phyloP scores from a whole-genome alignment of 1,284 basidiomycete species.

The Albatrellus sp. region DNA sequence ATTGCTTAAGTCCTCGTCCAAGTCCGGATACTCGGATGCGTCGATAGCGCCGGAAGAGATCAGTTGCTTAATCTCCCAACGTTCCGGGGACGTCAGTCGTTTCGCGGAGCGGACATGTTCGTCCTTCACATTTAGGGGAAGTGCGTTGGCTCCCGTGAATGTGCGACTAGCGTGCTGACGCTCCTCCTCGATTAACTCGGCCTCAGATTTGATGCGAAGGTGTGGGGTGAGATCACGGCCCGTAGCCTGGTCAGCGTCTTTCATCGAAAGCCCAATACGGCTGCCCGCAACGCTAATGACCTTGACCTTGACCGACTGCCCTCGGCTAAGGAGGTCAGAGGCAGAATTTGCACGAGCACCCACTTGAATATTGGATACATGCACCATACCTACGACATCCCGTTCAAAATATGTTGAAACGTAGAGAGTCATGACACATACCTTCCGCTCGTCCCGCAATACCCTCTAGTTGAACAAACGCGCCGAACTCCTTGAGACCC shows the following conservation, averaged over 20 bases:
- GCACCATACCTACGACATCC: conserved; percentile 70
- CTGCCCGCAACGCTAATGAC: conserved; percentile 85
- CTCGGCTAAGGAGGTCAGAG: conserved; percentile 74
- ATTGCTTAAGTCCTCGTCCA: conserved; percentile 83
- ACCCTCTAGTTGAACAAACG: conserved; percentile 86
- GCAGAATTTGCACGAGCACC: conserved; percentile 80
- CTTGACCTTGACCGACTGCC: conserved; percentile 87
- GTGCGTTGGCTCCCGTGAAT: conserved; percentile 57
- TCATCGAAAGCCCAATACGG: conserved; percentile 86
- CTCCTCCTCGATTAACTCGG: conserved; percentile 76
- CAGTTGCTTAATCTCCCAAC: conserved; percentile 99
- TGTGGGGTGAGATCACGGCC: conserved; percentile 91
- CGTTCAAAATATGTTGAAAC: conserved; percentile 4
- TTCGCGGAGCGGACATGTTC: conserved; percentile 68
- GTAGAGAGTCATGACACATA: conserved; percentile 24
- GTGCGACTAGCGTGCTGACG: conserved; percentile 46
- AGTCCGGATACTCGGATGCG: conserved; percentile 91
- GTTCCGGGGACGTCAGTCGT: conserved; percentile 89
- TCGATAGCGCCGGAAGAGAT: conserved; percentile 91
- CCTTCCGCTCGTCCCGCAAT: conserved; percentile 81
- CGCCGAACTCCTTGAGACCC: conserved; percentile 90
- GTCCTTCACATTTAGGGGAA: conserved; percentile 46
- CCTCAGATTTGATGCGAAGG: conserved; percentile 85
- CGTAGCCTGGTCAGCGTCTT: conserved; percentile 88
- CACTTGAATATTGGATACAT: conserved; percentile 84